Evolutionary conservation across 1,139 yeast genomes (phyloP).

Genomic region (Geotrichum australiense): DNA sequence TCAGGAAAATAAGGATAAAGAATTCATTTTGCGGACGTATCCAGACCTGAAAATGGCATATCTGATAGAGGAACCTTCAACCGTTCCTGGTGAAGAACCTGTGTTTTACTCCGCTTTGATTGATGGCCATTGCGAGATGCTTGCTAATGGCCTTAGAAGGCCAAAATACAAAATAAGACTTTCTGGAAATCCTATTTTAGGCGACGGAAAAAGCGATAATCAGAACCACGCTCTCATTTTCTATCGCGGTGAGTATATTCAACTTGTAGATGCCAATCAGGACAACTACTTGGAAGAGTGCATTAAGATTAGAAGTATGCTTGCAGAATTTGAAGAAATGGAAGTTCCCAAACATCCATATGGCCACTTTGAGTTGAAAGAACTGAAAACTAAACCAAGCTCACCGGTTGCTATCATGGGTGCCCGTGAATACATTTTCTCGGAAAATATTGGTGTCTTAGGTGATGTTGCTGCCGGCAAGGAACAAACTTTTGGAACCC

Average conservation of each 20-base stretch:
- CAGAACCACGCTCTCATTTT: constrained; percentile 74
- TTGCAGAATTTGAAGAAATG: constrained; percentile 72
- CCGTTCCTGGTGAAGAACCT: constrained; percentile 31
- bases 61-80: constrained; percentile 44
- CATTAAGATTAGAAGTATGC: constrained; percentile 65
- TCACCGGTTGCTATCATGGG: constrained; percentile 78
- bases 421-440: constrained; percentile 81
- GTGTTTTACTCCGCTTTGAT: constrained; percentile 56
- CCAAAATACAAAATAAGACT: constrained; percentile 52
- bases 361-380: constrained; percentile 24
- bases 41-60: constrained; percentile 58
- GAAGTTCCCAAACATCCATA: constrained; percentile 30
- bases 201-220: constrained; percentile 87
- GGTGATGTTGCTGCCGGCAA: constrained; percentile 94
- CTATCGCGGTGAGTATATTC: constrained; percentile 80
- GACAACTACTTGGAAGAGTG: constrained; percentile 85
- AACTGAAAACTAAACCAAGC: constrained; percentile 30
- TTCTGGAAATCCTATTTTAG: constrained; percentile 82
- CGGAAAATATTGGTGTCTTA: constrained; percentile 75
- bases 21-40: constrained; percentile 50
- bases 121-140: constrained; percentile 44
- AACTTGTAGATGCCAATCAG: constrained; percentile 82
- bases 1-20: constrained; percentile 51
- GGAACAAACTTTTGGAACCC: constrained; percentile 87
- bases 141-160: constrained; percentile 39